Conservation (phyloP, 2,329 filamentous ascomycete species). For the Neophaeococcomyces aloes region DNA sequence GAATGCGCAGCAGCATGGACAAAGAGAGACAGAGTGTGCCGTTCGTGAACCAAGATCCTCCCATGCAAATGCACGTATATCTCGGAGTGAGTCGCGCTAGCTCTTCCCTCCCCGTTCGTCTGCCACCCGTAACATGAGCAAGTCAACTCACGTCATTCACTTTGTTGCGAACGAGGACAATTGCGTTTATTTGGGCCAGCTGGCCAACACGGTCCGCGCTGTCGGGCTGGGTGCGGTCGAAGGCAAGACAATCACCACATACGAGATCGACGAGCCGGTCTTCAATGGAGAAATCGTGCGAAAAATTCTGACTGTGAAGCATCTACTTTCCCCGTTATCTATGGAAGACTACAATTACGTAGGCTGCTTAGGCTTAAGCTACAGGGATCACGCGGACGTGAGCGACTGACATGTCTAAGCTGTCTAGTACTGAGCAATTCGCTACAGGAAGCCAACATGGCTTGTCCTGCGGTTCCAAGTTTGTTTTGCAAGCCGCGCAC, state of each 20-base stretch:
- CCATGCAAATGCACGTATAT: too few relatives aligned
- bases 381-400: conserved; percentile 29
- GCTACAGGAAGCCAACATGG: conserved; percentile 28
- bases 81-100: too few relatives aligned
- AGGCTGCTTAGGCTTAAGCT: conserved; percentile 40
- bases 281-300: conserved; percentile 30
- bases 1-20: too few relatives aligned
- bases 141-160: conserved; percentile 34
- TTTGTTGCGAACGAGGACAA: conserved; percentile 35
- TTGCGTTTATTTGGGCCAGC: conserved; percentile 31
- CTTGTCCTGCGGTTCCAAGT: conserved; percentile 28
- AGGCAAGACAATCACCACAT: conserved; percentile 27
- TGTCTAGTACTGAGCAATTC: background rate
- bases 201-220: conserved; percentile 28
- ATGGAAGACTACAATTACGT: conserved; percentile 24
- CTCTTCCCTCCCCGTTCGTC: too few relatives aligned
- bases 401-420: background rate
- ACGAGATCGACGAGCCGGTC: conserved; percentile 27
- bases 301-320: conserved; percentile 20
- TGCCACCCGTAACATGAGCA: too few relatives aligned
- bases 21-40: too few relatives aligned
- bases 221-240: conserved; percentile 28
- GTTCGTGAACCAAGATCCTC: too few relatives aligned
- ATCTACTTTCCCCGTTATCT: conserved; percentile 21
- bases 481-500: conserved; percentile 32